phyloP scores from a whole-genome alignment of 2,329 filamentous ascomycete species.

The Pseudogymnoascus sp. region DNA sequence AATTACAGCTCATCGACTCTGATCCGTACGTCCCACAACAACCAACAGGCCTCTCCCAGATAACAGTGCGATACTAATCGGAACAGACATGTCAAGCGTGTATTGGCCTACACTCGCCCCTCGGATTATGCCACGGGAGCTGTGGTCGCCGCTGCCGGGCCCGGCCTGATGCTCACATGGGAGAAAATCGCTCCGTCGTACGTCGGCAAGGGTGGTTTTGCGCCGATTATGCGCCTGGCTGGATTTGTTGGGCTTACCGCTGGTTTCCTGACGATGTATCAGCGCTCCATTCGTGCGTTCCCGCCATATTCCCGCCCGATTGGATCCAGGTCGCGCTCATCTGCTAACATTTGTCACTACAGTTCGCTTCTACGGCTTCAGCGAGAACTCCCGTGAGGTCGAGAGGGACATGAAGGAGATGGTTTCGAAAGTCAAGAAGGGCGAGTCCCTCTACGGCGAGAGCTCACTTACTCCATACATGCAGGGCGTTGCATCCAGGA shows the following conservation, averaged over 20 bases:
- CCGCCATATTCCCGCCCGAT: background rate
- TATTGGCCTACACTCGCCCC: constrained; percentile 76
- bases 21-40: constrained; percentile 69
- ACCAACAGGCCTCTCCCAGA: background rate
- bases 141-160: constrained; percentile 63
- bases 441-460: constrained; percentile 81
- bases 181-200: constrained; percentile 82
- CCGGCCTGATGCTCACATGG: constrained; percentile 68
- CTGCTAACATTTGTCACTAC: constrained; percentile 8
- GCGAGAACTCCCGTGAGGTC: constrained; percentile 84
- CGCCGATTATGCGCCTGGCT: constrained; percentile 73
- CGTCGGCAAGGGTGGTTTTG: constrained; percentile 75
- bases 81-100: constrained; percentile 79
- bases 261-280: constrained; percentile 80
- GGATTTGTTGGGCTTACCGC: constrained; percentile 67
- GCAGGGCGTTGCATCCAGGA: constrained; percentile 86
- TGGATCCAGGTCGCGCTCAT: background rate
- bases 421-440: constrained; percentile 91
- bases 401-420: constrained; percentile 98
- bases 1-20: constrained; percentile 86
- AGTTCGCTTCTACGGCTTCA: constrained; percentile 95
- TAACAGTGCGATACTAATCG: constrained; percentile 27
- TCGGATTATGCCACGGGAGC: constrained; percentile 74
- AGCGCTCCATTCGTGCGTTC: constrained; percentile 74
- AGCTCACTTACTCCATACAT: constrained; percentile 76